Evolutionary conservation across 1,284 basidiomycete genomes (phyloP), one percentile per base, ranked within the genome.

Genomic region (Ustilago hordei): DNA sequence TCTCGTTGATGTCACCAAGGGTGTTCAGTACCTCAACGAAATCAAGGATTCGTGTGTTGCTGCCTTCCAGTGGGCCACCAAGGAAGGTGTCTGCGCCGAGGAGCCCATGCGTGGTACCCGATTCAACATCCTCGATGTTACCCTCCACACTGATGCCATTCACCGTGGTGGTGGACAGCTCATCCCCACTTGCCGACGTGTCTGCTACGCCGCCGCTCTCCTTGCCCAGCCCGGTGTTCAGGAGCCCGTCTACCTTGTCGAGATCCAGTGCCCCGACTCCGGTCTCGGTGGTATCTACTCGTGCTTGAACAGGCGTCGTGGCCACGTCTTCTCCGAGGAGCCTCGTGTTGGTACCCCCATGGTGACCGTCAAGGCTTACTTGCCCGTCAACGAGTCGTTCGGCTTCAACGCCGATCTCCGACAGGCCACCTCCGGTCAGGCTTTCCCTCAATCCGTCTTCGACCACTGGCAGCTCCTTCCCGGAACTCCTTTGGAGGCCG

Each of bases 41-140:
- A 99, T 99, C 91, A 99, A 99, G 91, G 97, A 99, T 88, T 99
- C 96, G 82, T 98, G 95, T 87, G 91, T 99, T 87, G 96, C 96
- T 86, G 96, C 95, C 69, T 95, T 99, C 92, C 97, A 99, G 89
- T 99, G 96, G 97, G 97, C 95, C 65, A 93, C 95, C 75, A 83
- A 81, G 78, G 84, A 86, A 89, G 97, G 97, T 90, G 95, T 95
- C 80, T 92, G 93, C 86, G 91, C 91, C 75, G 97, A 99, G 88
- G 97, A 99, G 91, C 94, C 93, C 88, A 96, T 99, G 94, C 95
- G 97, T 90, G 95, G 95, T 89, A 91, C 96, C 85, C 94, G 97
- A 83, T 90, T 95, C 90, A 98, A 98, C 90, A 90, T 98, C 78
- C 89, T 98, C 82, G 96, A 98, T 91, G 95, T 98, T 74, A 96